Evolutionary conservation across 305 asterid genomes (phyloP), one percentile per base, ranked within the genome.

Genomic region (Plantago lanceolata): DNA sequence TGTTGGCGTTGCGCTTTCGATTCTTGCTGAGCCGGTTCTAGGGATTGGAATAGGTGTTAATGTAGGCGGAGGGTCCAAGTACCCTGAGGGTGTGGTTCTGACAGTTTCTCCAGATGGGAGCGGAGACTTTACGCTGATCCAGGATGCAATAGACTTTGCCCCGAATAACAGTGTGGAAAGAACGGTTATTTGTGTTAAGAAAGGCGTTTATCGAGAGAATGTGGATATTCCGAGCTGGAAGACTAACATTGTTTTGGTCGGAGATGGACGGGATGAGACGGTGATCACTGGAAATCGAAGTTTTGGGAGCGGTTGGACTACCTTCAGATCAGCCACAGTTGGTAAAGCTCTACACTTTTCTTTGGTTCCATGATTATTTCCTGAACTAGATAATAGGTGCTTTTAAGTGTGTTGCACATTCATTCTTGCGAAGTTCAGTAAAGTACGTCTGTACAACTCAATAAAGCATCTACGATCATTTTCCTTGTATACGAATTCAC

Each of bases 241-340:
- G 62, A 29, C 85, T 0, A 93, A 93, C 71, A 81, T 93, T 65
- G 83, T 85, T 44, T 57, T 93, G 68, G 73, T 93, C 19, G 98
- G 98, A 50, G 96, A 89, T 56, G 97, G 97, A 19, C 78, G 77
- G 24, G 84, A 87, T 55, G 76, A 54, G 14, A 93, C 98, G 17
- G 78, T 80, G 31, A 74, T 93, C 12, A 81, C 72, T 47, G 95
- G 90, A 0, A 68, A 19, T 15, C 80, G 91, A 73, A 89, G 81
- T 52, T 90, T 68, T 0, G 90, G 13, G 18, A 96, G 76, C 66
- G 90, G 89, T 6, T 93, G 98, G 97, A 89, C 98, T 20, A 87
- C 97, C 40, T 89, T 78, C 82, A 77, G 98, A 84, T 85, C 96
- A 40, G 98, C 97, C 6, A 93, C 98, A 11, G 70, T 93, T 1